These are phyloP conservation scores for Oryza meyeriana DNA, from an alignment of 176 grass and related monocot genomes.

Conservation along the genomic window DNA sequence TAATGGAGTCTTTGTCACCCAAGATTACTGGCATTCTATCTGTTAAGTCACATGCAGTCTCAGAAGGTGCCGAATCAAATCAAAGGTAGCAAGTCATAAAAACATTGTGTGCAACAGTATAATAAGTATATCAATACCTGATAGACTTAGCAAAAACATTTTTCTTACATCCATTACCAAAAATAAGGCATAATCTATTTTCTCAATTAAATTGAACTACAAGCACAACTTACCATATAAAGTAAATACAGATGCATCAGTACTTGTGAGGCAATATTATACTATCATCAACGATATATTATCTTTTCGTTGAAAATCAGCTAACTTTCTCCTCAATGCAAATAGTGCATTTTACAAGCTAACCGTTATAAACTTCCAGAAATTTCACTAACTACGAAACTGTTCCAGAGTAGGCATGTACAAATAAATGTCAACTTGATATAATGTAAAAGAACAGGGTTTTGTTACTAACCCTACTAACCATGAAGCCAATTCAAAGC, in stretches of 20 bases:
- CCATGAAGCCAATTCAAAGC: neutral
- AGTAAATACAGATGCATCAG: too few relatives aligned
- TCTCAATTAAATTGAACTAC: neutral
- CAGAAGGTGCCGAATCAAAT: constrained; percentile 14
- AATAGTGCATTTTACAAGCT: neutral
- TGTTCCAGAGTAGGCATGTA: neutral
- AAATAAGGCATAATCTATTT: neutral
- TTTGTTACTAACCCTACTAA: neutral
- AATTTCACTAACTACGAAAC: neutral
- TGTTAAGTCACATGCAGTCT: constrained; percentile 38
- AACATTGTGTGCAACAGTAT: neutral
- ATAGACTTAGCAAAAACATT: neutral
- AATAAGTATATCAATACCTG: neutral
- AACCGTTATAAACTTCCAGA: neutral
- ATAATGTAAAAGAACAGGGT: neutral
- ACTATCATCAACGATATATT: neutral
- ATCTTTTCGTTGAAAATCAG: neutral
- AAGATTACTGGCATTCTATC: constrained; percentile 93
- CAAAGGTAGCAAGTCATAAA: constrained; percentile 3
- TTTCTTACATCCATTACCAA: neutral
- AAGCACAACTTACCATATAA: too few relatives aligned
- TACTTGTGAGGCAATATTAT: neutral
- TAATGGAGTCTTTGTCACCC: constrained; percentile 43
- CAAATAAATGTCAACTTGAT: neutral
- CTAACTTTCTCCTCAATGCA: neutral